Evolutionary conservation across 306 rosid species (phyloP).

Genomic region (Castanospermum australe): DNA sequence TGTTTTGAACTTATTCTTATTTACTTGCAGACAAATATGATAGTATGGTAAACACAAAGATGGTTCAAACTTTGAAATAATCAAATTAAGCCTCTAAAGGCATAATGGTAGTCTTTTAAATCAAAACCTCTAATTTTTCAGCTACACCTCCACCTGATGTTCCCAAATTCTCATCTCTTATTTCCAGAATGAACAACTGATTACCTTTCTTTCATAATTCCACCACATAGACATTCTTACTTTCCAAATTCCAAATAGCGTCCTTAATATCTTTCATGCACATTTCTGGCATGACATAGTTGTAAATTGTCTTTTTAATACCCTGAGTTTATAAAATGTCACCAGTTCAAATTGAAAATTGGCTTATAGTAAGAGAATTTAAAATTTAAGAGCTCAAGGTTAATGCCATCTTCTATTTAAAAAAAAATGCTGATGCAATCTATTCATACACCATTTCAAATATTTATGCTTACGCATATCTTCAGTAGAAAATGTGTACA

Average conservation of each 20-base stretch:
- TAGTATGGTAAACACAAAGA: background rate
- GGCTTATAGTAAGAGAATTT: background rate
- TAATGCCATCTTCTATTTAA: background rate
- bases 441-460: background rate
- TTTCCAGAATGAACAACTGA: background rate
- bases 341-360: background rate
- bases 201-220: background rate
- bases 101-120: background rate
- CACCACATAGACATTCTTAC: background rate
- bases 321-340: background rate
- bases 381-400: background rate
- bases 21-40: background rate
- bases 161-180: background rate
- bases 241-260: background rate
- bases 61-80: background rate
- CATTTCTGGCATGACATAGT: background rate
- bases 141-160: background rate
- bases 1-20: background rate
- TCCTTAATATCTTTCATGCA: conserved; percentile 15
- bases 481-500: background rate
- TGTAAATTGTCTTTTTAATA: background rate
- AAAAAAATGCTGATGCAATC: background rate
- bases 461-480: background rate
- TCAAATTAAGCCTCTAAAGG: background rate
- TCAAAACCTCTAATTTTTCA: background rate